Conservation (phyloP, 176 grass and related monocot species). For the Panicum miliaceum region DNA sequence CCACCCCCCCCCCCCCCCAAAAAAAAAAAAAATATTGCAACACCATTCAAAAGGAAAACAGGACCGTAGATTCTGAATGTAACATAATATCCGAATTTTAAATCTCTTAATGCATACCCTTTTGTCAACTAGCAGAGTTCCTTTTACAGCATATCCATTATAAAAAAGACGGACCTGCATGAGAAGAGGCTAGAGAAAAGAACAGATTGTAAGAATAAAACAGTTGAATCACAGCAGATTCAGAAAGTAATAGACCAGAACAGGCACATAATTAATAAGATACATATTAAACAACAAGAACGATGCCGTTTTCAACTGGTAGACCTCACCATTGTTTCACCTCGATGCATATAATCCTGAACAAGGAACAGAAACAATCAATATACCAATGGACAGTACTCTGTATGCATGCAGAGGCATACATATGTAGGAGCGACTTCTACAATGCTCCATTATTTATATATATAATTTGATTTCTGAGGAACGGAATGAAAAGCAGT, state of each 20-base stretch:
- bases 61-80: background rate
- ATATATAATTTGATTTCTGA: background rate
- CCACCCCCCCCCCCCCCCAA: no score
- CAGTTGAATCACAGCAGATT: background rate
- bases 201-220: background rate
- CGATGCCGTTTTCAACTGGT: slow-evolving; percentile 23
- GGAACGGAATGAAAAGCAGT: background rate
- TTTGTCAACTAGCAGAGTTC: slow-evolving; percentile 70
- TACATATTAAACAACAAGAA: slow-evolving; percentile 38
- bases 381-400: background rate
- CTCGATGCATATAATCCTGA: slow-evolving; percentile 22
- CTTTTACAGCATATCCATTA: slow-evolving; percentile 73
- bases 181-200: slow-evolving; percentile 69
- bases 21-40: background rate
- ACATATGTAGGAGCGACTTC: slow-evolving; percentile 6
- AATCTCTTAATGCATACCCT: slow-evolving; percentile 43
- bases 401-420: background rate
- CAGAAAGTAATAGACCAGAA: background rate
- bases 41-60: background rate
- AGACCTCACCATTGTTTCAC: slow-evolving; percentile 19
- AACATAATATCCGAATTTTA: background rate
- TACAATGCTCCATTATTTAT: background rate
- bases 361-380: background rate
- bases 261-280: background rate
- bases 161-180: slow-evolving; percentile 84